Conservation (phyloP, 2,329 filamentous ascomycete species). For the Pestalotiopsis sp. region DNA sequence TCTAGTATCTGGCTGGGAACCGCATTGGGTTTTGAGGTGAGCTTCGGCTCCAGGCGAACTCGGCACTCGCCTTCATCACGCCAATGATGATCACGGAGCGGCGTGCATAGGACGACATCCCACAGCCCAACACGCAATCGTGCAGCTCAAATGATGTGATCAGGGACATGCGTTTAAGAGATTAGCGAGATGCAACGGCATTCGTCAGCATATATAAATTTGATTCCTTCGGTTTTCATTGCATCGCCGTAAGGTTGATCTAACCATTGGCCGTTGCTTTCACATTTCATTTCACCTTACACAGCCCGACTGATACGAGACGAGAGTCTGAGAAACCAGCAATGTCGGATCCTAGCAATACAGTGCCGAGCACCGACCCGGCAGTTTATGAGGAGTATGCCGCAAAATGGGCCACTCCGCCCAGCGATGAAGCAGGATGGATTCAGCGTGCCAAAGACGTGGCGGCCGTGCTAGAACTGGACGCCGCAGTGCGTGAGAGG, state of each 20-base stretch:
- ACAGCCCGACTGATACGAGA: not conserved
- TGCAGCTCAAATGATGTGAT: not conserved
- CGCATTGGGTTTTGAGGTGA: not conserved
- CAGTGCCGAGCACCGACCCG: constrained; percentile 2
- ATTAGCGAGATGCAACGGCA: not conserved
- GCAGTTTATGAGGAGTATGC: constrained; percentile 6
- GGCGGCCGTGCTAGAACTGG: constrained; percentile 34
- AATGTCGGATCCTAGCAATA: not conserved
- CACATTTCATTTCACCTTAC: not conserved
- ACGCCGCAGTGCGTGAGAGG: constrained; percentile 38
- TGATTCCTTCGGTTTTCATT: not conserved
- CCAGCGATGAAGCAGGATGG: constrained; percentile 28
- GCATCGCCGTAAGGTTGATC: not conserved
- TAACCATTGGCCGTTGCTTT: not conserved
- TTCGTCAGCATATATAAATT: not conserved
- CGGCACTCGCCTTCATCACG: not conserved
- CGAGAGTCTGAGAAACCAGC: not conserved
- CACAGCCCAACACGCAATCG: not conserved
- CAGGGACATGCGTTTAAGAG: not conserved
- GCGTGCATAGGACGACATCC: not conserved
- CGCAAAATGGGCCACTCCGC: not conserved
- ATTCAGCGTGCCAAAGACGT: constrained; percentile 42
- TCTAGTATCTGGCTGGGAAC: not conserved
- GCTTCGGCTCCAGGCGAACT: not conserved
- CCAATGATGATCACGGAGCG: not conserved